phyloP scores from a whole-genome alignment of 495 filamentous ascomycete species.

The Podospora fimiseda region DNA sequence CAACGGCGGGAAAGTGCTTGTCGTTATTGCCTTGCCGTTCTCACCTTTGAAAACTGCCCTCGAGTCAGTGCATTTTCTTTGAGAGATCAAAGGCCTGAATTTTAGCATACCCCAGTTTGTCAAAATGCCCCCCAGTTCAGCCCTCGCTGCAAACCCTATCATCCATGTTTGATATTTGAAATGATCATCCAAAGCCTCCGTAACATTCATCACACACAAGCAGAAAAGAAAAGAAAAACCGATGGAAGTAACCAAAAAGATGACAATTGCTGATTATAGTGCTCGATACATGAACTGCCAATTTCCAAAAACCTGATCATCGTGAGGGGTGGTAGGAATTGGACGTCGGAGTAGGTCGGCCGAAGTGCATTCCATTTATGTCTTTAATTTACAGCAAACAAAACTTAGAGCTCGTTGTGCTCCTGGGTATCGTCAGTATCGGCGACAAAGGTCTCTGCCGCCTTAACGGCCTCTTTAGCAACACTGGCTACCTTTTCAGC shows the following conservation, averaged over 20 bases:
- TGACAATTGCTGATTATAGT: not conserved
- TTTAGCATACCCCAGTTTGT: not conserved
- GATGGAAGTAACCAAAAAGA: not conserved
- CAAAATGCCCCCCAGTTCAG: not conserved
- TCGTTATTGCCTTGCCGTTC: no score
- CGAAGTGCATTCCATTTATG: no score
- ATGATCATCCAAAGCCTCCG: no score
- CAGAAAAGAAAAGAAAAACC: not conserved
- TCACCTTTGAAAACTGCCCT: not conserved
- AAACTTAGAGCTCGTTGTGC: slow-evolving; percentile 50
- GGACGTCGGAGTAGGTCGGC: no score
- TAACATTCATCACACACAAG: not conserved
- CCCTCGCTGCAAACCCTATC: no score
- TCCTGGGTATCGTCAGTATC: slow-evolving; percentile 48
- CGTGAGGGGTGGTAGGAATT: no score
- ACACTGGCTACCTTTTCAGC: slow-evolving; percentile 40
- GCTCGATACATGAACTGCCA: not conserved
- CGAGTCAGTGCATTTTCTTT: not conserved
- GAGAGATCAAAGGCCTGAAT: no score
- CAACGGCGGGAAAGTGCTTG: no score
- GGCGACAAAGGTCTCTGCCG: slow-evolving; percentile 36
- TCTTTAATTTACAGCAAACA: not conserved
- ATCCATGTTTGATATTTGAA: no score
- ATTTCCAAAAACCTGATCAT: no score
- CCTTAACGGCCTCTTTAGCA: slow-evolving; percentile 39